These are phyloP conservation scores for Draba incana DNA, from an alignment of 345 rosid genomes.

Conservation along the genomic window DNA sequence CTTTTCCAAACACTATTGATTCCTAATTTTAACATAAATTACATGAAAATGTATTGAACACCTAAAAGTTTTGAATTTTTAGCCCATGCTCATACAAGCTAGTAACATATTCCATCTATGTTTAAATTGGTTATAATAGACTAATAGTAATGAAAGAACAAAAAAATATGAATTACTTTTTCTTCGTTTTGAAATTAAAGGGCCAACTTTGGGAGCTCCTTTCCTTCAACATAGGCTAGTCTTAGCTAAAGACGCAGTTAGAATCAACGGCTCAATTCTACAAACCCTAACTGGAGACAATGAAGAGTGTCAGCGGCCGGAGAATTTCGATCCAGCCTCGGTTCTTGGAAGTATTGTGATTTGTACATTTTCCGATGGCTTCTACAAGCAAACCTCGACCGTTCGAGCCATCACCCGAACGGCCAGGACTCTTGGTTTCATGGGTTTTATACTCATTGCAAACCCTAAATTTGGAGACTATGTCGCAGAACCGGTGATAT, in stretches of 20 bases:
- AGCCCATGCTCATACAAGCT: background rate
- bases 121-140: background rate
- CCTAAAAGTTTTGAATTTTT: background rate
- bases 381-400: conserved; percentile 61
- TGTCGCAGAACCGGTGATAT: conserved; percentile 66
- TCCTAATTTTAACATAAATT: background rate
- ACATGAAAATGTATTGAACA: background rate
- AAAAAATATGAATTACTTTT: background rate
- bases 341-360: conserved; percentile 65
- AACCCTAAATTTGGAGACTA: conserved; percentile 64
- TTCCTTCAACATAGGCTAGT: conserved; percentile 53
- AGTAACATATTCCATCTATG: background rate
- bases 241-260: conserved; percentile 67
- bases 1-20: background rate
- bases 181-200: conserved; percentile 37
- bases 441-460: conserved; percentile 70
- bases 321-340: conserved; percentile 51
- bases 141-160: background rate
- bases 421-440: conserved; percentile 59
- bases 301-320: conserved; percentile 83
- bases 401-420: conserved; percentile 60
- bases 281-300: conserved; percentile 46
- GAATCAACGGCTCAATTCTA: conserved; percentile 50
- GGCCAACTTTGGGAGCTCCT: conserved; percentile 64
- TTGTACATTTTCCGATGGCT: conserved; percentile 78